phyloP scores from a whole-genome alignment of 768 basidiomycete species.

The Psilocybe azurescens region DNA sequence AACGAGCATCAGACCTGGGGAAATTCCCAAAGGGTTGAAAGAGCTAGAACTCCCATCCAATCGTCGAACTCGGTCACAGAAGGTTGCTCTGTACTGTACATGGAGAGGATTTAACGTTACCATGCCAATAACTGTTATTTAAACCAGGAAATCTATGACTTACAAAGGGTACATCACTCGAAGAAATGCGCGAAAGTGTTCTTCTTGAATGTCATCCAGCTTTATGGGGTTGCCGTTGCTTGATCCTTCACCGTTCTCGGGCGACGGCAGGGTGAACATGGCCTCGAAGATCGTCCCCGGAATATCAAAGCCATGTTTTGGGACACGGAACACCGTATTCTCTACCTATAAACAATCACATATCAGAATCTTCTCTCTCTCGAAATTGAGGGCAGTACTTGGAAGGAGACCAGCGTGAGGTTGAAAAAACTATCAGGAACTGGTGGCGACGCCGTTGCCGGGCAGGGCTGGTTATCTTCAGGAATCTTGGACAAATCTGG shows the following conservation, averaged over 20 bases:
- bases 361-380: not conserved
- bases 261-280: not conserved
- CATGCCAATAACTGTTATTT: too few species aligned
- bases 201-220: not conserved
- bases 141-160: not conserved
- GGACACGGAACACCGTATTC: conserved; percentile 11
- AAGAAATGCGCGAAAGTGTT: not conserved
- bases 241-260: not conserved
- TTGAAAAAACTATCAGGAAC: too few species aligned
- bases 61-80: not conserved
- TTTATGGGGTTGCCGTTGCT: not conserved
- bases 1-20: not conserved
- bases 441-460: too few species aligned
- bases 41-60: not conserved
- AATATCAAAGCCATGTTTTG: not conserved
- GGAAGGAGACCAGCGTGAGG: not conserved
- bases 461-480: too few species aligned
- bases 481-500: too few species aligned
- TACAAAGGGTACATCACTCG: not conserved
- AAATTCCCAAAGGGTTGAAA: not conserved
- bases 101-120: not conserved
- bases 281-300: conserved; percentile 14
- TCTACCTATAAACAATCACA: conserved; percentile 3
- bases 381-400: not conserved
- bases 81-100: not conserved